phyloP scores from a whole-genome alignment of 306 rosid genomes.

The Lupinus albus region DNA sequence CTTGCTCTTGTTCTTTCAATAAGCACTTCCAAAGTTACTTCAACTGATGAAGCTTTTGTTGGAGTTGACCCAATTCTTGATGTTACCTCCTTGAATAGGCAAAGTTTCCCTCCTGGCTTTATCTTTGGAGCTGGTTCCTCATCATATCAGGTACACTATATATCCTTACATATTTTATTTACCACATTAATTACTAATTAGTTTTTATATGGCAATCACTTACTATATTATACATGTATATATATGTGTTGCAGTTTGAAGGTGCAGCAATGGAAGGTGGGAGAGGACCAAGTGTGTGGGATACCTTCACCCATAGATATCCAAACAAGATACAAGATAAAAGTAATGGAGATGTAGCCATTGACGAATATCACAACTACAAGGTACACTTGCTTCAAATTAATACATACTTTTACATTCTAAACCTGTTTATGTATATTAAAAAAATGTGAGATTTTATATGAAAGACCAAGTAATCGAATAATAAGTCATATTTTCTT shows the following conservation, averaged over 20 bases:
- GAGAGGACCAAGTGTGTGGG: constrained; percentile 64
- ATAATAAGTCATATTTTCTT: too few species aligned
- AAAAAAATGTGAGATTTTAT: too few species aligned
- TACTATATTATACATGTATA: background rate
- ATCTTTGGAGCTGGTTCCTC: constrained; percentile 48
- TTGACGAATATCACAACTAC: constrained; percentile 50
- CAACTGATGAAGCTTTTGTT: background rate
- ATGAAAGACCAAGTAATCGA: too few species aligned
- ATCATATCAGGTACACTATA: constrained; percentile 37
- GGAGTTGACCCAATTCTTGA: constrained; percentile 11
- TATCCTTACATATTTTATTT: too few species aligned
- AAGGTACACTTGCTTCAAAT: constrained; percentile 8
- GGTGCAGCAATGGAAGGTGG: constrained; percentile 63
- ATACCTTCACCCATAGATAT: constrained; percentile 53
- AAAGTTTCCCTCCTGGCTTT: constrained; percentile 45
- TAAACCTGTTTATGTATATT: too few species aligned
- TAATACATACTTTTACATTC: too few species aligned
- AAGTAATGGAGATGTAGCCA: constrained; percentile 51
- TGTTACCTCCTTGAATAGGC: constrained; percentile 39
- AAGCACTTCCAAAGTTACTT: constrained; percentile 6
- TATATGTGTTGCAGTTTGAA: constrained; percentile 48
- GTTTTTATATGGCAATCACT: too few species aligned
- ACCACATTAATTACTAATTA: too few species aligned
- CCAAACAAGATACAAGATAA: constrained; percentile 49
- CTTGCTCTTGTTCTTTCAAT: constrained; percentile 2